Evolutionary conservation across 495 filamentous ascomycete species (phyloP), one percentile per base, ranked within the genome.

Genomic region (Staphylotrichum tortipilum): DNA sequence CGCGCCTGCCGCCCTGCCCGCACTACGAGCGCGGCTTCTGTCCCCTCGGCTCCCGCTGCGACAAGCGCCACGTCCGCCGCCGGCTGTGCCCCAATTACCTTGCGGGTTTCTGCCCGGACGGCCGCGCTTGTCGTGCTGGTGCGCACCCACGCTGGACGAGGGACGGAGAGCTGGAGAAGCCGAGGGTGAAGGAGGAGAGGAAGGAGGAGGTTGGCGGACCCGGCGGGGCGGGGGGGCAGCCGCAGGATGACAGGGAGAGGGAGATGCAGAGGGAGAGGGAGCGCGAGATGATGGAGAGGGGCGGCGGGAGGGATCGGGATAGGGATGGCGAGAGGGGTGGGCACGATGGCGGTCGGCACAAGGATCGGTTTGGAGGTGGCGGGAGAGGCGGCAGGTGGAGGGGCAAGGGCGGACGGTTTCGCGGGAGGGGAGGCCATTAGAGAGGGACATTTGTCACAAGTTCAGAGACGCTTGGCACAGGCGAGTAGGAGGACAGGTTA

Each of bases 11-110:
- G 5, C 81, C 88, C 0, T 98, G 92, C 58, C 89, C 90, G 48
- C 87, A 94, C 68, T 98, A 95, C 69, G 88, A 95, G 45, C 79
- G 82, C n/a, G 92, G 92, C 2, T 97, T 95, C 69, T 97, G 94
- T 55, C 86, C 88, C 19, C 73, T 96, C 12, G 94, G 92, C 0
- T 85, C 90, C 3, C 68, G 77, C 22, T 98, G 92, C 64, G 82
- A 84, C 9, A 86, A 94, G 68, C 84, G 85, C 54, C 92, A 98
- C 65, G 80, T 94, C 42, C 69, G 80, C 26, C 80, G 86, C 28
- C 78, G 77, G 35, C 60, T 95, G 1, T 98, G 92, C 64, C 66
- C 70, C n/a, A 94, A 79, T 66, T 98, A 94, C 59, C 73, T 97
- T 24, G 87, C 88, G 1, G 94, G 94, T 1, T 98, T 98, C 68